phyloP scores from a whole-genome alignment of 2,329 filamentous ascomycete genomes.

The Sporothrix brunneoviolacea region DNA sequence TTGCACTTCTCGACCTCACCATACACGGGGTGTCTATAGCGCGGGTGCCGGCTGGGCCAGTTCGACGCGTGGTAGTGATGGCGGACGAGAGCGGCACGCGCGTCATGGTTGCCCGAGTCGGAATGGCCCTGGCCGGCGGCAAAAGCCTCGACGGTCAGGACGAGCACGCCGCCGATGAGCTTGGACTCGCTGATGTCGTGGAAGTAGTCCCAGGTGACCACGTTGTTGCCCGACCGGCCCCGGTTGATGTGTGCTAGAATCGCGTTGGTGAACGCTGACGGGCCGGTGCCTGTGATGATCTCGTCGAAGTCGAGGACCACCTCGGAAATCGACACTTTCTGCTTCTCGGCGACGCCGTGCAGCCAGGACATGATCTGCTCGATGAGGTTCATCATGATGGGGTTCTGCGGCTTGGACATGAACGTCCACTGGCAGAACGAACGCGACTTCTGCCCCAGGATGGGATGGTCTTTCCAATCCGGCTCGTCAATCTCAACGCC shows the following conservation, averaged over 20 bases:
- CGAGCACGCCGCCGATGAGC: constrained; percentile 56
- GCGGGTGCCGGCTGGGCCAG: constrained; percentile 61
- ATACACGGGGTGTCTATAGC: constrained; percentile 61
- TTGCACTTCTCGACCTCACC: constrained; percentile 67
- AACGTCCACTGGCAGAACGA: constrained; percentile 75
- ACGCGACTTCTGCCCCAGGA: constrained; percentile 59
- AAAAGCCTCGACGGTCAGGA: constrained; percentile 65
- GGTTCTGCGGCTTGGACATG: constrained; percentile 59
- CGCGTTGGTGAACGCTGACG: constrained; percentile 61
- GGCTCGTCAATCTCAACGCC: constrained; percentile 67
- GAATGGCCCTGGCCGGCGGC: constrained; percentile 68
- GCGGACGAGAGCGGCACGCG: constrained; percentile 59
- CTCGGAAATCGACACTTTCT: constrained; percentile 51
- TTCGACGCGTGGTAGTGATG: constrained; percentile 70
- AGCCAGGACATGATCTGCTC: constrained; percentile 65
- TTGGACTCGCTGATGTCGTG: constrained; percentile 61
- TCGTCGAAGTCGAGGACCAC: constrained; percentile 65
- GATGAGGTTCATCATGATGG: constrained; percentile 61
- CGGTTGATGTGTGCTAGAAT: constrained; percentile 58
- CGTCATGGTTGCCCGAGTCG: constrained; percentile 62
- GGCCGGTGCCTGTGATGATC: constrained; percentile 66
- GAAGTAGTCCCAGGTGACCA: constrained; percentile 57
- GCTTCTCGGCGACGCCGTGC: constrained; percentile 49
- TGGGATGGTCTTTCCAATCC: constrained; percentile 54
- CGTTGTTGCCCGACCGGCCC: constrained; percentile 30